A percentile compares a stretch with the other conserved stretches of the same genome.
phyloP scores from a whole-genome alignment of 352 stramenopile species.

The Aphanomyces cochlioides region DNA sequence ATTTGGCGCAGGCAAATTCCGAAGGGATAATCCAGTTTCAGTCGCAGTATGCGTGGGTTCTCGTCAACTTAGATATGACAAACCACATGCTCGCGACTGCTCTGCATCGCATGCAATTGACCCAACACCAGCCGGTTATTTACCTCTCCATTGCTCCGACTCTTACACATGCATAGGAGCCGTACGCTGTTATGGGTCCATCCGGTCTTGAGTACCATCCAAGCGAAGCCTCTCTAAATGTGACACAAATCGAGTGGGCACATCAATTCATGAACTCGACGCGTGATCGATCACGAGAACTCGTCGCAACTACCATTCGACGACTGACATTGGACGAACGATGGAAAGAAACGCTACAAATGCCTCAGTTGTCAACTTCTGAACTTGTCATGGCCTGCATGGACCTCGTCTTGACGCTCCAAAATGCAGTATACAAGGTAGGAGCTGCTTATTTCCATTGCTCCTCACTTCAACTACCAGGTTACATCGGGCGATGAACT shows the following conservation, averaged over 20 bases:
- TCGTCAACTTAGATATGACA: slow-evolving; percentile 60
- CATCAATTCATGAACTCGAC: slow-evolving; percentile 24
- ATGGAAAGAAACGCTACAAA: neutral
- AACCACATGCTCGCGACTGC: slow-evolving; percentile 55
- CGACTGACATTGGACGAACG: slow-evolving; percentile 24
- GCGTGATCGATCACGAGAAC: slow-evolving; percentile 14
- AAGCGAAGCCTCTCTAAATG: slow-evolving; percentile 13
- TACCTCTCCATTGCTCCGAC: neutral
- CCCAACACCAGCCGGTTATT: slow-evolving; percentile 3
- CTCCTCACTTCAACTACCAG: too few species aligned
- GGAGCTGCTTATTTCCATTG: too few species aligned
- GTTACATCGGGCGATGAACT: neutral
- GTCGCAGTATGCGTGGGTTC: slow-evolving; percentile 62
- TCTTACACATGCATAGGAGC: neutral
- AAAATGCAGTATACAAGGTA: slow-evolving; percentile 14
- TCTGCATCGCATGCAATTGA: slow-evolving; percentile 52
- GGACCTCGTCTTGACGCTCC: slow-evolving; percentile 28
- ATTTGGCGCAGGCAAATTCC: slow-evolving; percentile 9
- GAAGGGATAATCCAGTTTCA: slow-evolving; percentile 35
- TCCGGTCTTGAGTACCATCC: neutral
- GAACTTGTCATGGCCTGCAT: slow-evolving; percentile 29
- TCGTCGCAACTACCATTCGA: slow-evolving; percentile 16
- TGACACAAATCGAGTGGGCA: slow-evolving; percentile 21
- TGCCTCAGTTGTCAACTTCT: slow-evolving; percentile 9
- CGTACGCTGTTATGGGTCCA: neutral